Conservation (phyloP, 2,329 filamentous ascomycete genomes). For the Penicillium rolfsii region DNA sequence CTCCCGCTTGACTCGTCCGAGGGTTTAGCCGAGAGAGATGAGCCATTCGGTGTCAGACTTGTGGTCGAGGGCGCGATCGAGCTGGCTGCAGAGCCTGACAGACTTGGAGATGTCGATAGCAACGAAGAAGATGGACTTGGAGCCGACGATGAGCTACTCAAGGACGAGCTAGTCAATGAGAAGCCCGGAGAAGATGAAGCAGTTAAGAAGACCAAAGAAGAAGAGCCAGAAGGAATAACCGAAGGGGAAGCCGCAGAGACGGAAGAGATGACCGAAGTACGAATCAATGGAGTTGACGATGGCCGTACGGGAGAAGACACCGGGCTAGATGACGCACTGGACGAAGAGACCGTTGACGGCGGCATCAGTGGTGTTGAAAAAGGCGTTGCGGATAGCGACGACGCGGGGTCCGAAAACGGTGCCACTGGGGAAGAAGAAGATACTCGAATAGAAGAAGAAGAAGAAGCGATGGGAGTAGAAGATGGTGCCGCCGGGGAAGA, state of each 20-base stretch:
- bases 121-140: background rate
- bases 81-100: background rate
- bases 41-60: background rate
- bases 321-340: background rate
- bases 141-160: background rate
- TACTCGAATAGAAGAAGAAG: background rate
- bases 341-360: background rate
- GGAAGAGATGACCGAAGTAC: background rate
- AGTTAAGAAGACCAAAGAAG: background rate
- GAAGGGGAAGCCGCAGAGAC: background rate
- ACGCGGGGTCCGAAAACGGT: background rate
- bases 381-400: background rate
- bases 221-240: background rate
- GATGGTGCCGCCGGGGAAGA: background rate
- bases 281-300: constrained; percentile 2
- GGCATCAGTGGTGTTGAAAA: background rate
- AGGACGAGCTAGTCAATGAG: background rate
- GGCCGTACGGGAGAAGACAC: background rate
- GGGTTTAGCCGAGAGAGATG: background rate
- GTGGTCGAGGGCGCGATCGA: background rate
- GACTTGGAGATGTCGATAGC: background rate
- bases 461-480: background rate
- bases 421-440: background rate
- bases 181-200: background rate
- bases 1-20: background rate